Percentiles rank a stretch among this genome's conserved stretches.
Conservation (phyloP, 768 basidiomycete species). For the Collybia mongolica region DNA sequence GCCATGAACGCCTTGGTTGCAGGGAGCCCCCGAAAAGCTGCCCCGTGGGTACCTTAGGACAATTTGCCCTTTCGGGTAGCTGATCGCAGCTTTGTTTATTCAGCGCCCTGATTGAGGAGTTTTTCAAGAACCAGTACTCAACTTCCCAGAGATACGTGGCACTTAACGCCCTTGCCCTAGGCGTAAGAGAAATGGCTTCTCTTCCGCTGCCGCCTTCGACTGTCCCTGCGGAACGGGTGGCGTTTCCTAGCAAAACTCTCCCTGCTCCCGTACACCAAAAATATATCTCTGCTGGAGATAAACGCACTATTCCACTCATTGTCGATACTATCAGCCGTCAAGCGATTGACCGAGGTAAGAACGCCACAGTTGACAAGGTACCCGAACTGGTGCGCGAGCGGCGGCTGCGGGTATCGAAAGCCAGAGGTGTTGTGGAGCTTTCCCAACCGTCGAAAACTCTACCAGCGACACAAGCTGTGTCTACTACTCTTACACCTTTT, state of each 20-base stretch:
- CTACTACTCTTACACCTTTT: constrained; percentile 38
- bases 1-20: constrained; percentile 78
- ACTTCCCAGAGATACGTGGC: constrained; percentile 81
- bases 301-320: constrained; percentile 50
- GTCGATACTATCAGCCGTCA: constrained; percentile 60
- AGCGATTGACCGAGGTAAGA: constrained; percentile 62
- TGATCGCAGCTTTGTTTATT: neutral
- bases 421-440: constrained; percentile 46
- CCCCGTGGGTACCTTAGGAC: constrained; percentile 62
- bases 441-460: constrained; percentile 7
- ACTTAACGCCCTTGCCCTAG: constrained; percentile 82
- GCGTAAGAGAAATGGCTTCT: constrained; percentile 77
- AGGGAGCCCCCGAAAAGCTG: constrained; percentile 74
- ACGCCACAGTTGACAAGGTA: constrained; percentile 49
- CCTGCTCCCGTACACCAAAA: constrained; percentile 69
- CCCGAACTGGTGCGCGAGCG: constrained; percentile 73
- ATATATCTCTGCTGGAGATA: constrained; percentile 49
- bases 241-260: constrained; percentile 83
- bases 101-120: constrained; percentile 86
- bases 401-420: constrained; percentile 60
- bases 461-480: constrained; percentile 2
- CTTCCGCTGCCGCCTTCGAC: constrained; percentile 36
- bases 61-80: neutral
- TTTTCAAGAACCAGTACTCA: constrained; percentile 93
- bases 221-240: constrained; percentile 28